These are phyloP conservation scores for Psilocybe subaeruginosa DNA, from an alignment of 768 basidiomycete genomes.

Conservation along the genomic window DNA sequence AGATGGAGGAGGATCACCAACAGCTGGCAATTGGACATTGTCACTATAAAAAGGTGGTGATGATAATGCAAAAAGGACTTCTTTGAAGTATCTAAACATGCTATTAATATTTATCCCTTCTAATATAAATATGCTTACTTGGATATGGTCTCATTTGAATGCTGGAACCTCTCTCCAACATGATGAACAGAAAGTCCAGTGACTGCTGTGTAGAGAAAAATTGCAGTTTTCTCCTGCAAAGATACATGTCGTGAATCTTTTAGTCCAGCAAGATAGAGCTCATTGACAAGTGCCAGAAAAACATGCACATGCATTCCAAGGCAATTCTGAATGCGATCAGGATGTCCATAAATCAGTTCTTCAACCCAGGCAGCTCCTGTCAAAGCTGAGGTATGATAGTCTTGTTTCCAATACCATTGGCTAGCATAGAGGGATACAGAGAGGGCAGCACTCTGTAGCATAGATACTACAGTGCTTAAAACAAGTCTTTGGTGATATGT, in stretches of 20 bases:
- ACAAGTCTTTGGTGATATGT: too few species aligned
- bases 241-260: not conserved
- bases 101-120: not conserved
- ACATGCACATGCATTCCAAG: too few species aligned
- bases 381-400: conserved; percentile 11
- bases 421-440: not conserved
- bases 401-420: conserved; percentile 11
- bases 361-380: conserved; percentile 14
- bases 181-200: conserved; percentile 12
- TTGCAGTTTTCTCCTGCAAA: conserved; percentile 14
- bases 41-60: conserved; percentile 27
- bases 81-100: conserved; percentile 32
- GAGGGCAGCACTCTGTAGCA: too few species aligned
- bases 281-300: too few species aligned
- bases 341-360: too few species aligned
- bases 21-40: conserved; percentile 21
- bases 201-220: conserved; percentile 14
- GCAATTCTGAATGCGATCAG: too few species aligned
- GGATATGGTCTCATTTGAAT: conserved; percentile 11
- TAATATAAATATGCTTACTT: conserved; percentile 5
- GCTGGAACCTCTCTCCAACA: conserved; percentile 6
- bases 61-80: conserved; percentile 27
- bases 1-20: not conserved
- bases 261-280: not conserved
- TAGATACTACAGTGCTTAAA: too few species aligned